These are phyloP conservation scores for Beta corolliflora DNA, from an alignment of 179 eudicot genomes.

Conservation along the genomic window DNA sequence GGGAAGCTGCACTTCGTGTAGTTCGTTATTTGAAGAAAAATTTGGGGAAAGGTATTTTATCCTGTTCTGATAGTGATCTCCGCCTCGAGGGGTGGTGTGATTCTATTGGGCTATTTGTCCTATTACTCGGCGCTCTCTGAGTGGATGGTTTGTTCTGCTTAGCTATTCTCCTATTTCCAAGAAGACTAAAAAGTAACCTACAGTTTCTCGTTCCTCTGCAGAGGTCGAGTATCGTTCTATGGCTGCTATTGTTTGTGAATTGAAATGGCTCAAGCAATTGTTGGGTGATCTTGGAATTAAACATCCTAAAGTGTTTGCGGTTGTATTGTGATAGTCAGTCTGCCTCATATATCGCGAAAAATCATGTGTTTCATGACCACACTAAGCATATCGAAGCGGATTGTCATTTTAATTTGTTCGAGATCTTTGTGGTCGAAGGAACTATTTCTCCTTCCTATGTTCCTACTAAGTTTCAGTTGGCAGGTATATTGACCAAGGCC, in stretches of 20 bases:
- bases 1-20: background rate
- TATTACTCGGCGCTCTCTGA: background rate
- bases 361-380: background rate
- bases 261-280: background rate
- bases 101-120: background rate
- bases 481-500: background rate
- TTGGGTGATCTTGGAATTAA: background rate
- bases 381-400: background rate
- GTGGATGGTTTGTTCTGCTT: background rate
- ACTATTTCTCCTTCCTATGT: background rate
- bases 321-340: conserved; percentile 1
- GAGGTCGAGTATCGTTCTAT: no score
- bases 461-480: background rate
- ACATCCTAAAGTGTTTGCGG: background rate
- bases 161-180: background rate
- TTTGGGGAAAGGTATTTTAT: background rate
- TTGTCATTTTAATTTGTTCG: background rate
- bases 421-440: background rate
- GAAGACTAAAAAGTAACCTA: conserved; percentile 11
- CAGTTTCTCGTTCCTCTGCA: background rate
- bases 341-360: background rate
- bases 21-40: background rate
- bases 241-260: no score
- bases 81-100: conserved; percentile 1
- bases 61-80: background rate